Percentiles rank a stretch among this genome's conserved stretches.
Evolutionary conservation across 306 rosid genomes (phyloP).

Genomic region (Cicer yamashitae): DNA sequence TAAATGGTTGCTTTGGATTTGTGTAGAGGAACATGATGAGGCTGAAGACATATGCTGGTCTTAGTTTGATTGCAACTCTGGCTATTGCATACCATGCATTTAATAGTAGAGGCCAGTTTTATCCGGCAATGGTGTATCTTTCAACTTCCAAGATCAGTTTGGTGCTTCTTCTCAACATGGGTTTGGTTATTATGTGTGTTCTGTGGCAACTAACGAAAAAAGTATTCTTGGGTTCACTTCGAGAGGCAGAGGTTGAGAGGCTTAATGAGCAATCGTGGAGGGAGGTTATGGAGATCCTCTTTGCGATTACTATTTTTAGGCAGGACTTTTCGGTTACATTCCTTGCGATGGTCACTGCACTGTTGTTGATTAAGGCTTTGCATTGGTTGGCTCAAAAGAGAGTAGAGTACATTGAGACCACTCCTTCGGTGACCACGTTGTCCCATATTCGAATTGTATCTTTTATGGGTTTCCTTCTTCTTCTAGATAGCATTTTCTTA

Average conservation of each 20-base stretch:
- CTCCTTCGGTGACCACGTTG: constrained; percentile 78
- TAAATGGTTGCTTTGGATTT: constrained; percentile 30
- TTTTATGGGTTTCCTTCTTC: constrained; percentile 88
- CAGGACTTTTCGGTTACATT: constrained; percentile 95
- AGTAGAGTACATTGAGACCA: constrained; percentile 96
- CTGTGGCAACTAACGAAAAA: constrained; percentile 88
- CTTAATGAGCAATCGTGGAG: constrained; percentile 99
- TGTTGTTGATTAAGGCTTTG: constrained; percentile 85
- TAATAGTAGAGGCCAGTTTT: constrained; percentile 93
- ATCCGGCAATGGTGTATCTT: constrained; percentile 94
- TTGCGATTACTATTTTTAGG: constrained; percentile 93
- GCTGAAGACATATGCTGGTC: constrained; percentile 88
- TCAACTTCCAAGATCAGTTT: constrained; percentile 96
- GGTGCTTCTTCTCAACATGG: constrained; percentile 97
- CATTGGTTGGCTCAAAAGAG: constrained; percentile 99
- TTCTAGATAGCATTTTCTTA: constrained; percentile 76
- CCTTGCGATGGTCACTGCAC: constrained; percentile 88
- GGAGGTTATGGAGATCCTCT: constrained; percentile 97
- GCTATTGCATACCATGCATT: constrained; percentile 91
- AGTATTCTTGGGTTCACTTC: constrained; percentile 83
- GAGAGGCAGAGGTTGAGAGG: constrained; percentile 99
- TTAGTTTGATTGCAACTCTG: constrained; percentile 84
- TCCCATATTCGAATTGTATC: constrained; percentile 93
- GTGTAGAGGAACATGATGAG: constrained; percentile 69
- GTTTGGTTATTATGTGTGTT: constrained; percentile 84